Evolutionary conservation across 805 yeast genomes (phyloP), one percentile per base, ranked within the genome.

Genomic region (Ogataea thermomethanolica): DNA sequence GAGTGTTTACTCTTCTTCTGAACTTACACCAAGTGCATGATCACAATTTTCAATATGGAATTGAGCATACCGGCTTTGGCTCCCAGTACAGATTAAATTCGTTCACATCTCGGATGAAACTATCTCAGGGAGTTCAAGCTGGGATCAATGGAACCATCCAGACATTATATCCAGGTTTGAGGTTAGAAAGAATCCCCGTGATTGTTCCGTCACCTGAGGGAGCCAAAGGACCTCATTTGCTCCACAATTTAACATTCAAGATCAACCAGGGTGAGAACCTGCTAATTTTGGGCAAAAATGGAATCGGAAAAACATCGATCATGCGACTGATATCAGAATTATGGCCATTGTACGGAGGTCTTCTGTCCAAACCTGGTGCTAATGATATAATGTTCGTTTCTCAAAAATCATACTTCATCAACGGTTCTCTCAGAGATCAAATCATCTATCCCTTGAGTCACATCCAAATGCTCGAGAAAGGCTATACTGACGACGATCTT

Each of bases 321-420:
- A 79, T 89, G 37, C 70, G 96, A 47, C 73, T 90, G 3, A 70
- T 89, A 43, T 90, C 95, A 6, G 95, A 91, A 15, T 68, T 90
- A 45, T 90, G 97, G 97, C 96, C 98, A 10, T 70, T 87, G 21
- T 90, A 85, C 62, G 68, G 72, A 48, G 97, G 97, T 0, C 71
- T 89, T 40, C 65, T 90, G 33, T 84, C 95, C 5, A 83, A 83
- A 53, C 96, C 96, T 11, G 64, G 69, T 31, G 73, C 71, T 34
- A 74, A 74, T 33, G 89, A 87, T 47, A 73, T 90, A 21, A 71
- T 81, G 43, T 89, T 79, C 59, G 71, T 90, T 41, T 95, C 96
- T 9, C 97, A 90, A 65, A 78, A 82, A 52, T 83, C 95, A 5
- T 90, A 89, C 61, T 85, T 90, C 61, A 71, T 82, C 24, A 65